These are phyloP conservation scores for Harringtonia aguacate DNA, from an alignment of 2,329 filamentous ascomycete species.

Conservation along the genomic window DNA sequence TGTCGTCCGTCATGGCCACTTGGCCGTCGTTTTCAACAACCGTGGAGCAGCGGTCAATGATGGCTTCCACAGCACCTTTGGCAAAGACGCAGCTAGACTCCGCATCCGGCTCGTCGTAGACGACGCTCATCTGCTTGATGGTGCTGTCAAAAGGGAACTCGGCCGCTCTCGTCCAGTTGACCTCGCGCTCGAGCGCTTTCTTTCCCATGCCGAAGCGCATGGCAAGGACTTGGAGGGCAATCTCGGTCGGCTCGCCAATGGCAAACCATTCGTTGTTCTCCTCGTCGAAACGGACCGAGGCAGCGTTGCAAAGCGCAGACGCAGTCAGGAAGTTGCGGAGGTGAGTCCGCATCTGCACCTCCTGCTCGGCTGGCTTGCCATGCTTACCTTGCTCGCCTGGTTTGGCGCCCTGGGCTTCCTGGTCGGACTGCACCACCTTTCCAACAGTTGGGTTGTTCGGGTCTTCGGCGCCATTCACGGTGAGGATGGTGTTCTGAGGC, in stretches of 20 bases:
- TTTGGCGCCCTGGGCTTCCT: slow-evolving; percentile 12
- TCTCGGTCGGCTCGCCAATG: slow-evolving; percentile 63
- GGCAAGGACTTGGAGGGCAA: slow-evolving; percentile 66
- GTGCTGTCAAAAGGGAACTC: slow-evolving; percentile 73
- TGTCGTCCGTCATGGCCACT: slow-evolving; percentile 35
- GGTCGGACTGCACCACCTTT: slow-evolving; percentile 38
- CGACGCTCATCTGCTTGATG: slow-evolving; percentile 71
- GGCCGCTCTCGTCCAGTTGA: slow-evolving; percentile 51
- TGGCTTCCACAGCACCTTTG: slow-evolving; percentile 51
- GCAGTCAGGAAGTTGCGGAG: slow-evolving; percentile 41
- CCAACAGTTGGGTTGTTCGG: slow-evolving; percentile 53
- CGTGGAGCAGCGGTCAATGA: slow-evolving; percentile 44
- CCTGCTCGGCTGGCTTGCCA: too few species aligned
- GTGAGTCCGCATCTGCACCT: slow-evolving; percentile 32
- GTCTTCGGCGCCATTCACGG: slow-evolving; percentile 49
- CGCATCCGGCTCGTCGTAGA: slow-evolving; percentile 44
- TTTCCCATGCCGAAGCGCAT: slow-evolving; percentile 54
- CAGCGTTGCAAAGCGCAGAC: slow-evolving; percentile 54
- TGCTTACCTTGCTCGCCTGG: too few species aligned
- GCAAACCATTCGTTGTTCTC: slow-evolving; percentile 52
- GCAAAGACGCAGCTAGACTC: slow-evolving; percentile 43
- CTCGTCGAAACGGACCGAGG: slow-evolving; percentile 45
- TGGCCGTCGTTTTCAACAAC: slow-evolving; percentile 32
- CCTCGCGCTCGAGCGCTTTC: slow-evolving; percentile 32
- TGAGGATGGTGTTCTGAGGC: slow-evolving; percentile 44